Conservation (phyloP, 2,329 filamentous ascomycete species). For the Cyanodermella asteris region DNA sequence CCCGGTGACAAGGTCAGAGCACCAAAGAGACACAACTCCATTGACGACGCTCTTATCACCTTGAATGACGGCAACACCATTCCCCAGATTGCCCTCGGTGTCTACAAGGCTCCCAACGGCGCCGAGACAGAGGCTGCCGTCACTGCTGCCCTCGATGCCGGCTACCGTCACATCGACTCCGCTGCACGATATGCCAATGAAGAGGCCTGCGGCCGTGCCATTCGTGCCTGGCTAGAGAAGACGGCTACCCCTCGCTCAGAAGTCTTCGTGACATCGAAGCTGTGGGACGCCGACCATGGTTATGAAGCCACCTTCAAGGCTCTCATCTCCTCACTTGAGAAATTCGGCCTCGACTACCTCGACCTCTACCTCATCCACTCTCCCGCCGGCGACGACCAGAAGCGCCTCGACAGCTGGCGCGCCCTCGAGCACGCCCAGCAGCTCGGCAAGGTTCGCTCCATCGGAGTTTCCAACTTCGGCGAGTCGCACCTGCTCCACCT, state of each 20-base stretch:
- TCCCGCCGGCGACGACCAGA: conserved; percentile 30
- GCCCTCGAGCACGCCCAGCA: conserved; percentile 38
- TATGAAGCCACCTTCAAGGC: not conserved
- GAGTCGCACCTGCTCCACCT: conserved; percentile 31
- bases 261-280: conserved; percentile 66
- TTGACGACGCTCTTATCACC: conserved; percentile 22
- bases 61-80: conserved; percentile 44
- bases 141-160: conserved; percentile 28
- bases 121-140: conserved; percentile 4
- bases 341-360: conserved; percentile 55
- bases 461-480: conserved; percentile 38
- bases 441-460: conserved; percentile 32
- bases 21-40: no score
- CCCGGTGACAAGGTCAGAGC: no score
- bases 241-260: conserved; percentile 30
- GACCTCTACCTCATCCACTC: conserved; percentile 62
- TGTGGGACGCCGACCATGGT: conserved; percentile 29
- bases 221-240: conserved; percentile 32
- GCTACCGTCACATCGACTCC: conserved; percentile 36
- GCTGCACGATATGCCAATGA: conserved; percentile 67
- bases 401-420: conserved; percentile 40
- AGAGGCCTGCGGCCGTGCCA: conserved; percentile 44
- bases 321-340: conserved; percentile 30
- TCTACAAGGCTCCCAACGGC: conserved; percentile 2
- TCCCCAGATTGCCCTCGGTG: conserved; percentile 41